A percentile compares a stretch with the other conserved stretches of the same genome.
Conservation (phyloP, 352 stramenopile genomes). For the Globisporangium abappressorium region DNA sequence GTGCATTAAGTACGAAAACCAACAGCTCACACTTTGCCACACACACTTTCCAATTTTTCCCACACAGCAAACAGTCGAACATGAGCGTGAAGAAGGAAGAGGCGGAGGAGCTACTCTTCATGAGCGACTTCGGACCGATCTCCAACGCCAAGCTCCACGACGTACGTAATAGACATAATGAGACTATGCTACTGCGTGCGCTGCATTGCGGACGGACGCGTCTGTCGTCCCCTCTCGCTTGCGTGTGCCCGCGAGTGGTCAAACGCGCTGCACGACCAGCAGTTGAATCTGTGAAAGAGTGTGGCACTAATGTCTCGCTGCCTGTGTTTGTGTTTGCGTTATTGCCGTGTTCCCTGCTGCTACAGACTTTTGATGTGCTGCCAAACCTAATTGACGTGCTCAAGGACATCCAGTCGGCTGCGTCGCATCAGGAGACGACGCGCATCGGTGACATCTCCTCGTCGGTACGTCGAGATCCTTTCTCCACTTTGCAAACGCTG, state of each 20-base stretch:
- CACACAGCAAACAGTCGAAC: slow-evolving; percentile 1
- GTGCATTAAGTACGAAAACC: background rate
- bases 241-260: too few relatives aligned
- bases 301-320: background rate
- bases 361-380: slow-evolving; percentile 75
- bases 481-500: background rate
- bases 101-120: slow-evolving; percentile 31
- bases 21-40: background rate
- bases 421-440: slow-evolving; percentile 70
- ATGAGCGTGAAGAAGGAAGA: slow-evolving; percentile 34
- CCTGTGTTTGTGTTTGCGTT: background rate
- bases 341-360: background rate
- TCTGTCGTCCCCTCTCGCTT: too few relatives aligned
- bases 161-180: slow-evolving; percentile 19
- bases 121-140: slow-evolving; percentile 39
- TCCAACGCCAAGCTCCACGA: slow-evolving; percentile 72
- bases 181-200: background rate
- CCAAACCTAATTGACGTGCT: slow-evolving; percentile 83
- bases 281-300: background rate
- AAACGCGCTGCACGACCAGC: background rate
- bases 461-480: slow-evolving; percentile 34
- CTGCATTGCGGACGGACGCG: too few relatives aligned
- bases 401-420: slow-evolving; percentile 79
- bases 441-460: slow-evolving; percentile 78
- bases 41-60: background rate